Base-by-base conservation (phyloP, 768 basidiomycete genomes). In the Tephrocybe sp. region DNA sequence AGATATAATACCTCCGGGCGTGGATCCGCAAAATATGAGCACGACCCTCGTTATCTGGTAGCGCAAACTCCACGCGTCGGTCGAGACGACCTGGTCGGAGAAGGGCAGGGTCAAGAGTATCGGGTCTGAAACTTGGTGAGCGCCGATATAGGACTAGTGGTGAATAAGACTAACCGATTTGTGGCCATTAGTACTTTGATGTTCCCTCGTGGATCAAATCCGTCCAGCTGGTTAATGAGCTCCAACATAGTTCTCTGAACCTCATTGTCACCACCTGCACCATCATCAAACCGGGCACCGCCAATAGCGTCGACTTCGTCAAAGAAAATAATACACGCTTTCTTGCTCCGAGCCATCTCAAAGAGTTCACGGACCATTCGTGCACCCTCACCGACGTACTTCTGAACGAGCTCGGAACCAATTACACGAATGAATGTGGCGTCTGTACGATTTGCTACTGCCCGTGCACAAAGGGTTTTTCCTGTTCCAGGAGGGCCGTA, bases 101-200 rank as follows among this genome's bases (percentile, higher is more conserved):
- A 28, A 99, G 76, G 5, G 97, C 97, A 51, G 97, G 97, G 69
- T 99, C 97, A 38, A 99, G 81, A 1, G 97, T 98, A 68, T 99
- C 97, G 16, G 97, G 97, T 69, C 96, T 96, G 51, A 9, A 42
- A 40, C 51, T 52, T 27, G 42, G 40, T 44, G 18, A 50, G 36
- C 41, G 46, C 5, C 7, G 18, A 26, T 36, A 16, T 32, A n/a
- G 44, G 19, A 32, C 9, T 26, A 16, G 38, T 5, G 25, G 46
- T 11, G 11, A 49, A 49, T 41, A 18, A n/a, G 27, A 66, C 80
- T 53, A 45, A 90, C 92, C 92, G 76, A 75, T 99, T 98, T 6
- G 97, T 98, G 25, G 97, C 97, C 97, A 99, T 99, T 50, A 99
- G 78, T 18, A 99, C 96, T 69, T 99, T 99, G 72, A 99, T 98